phyloP scores from a whole-genome alignment of 176 grass and related monocot species.

The Carex pumila region DNA sequence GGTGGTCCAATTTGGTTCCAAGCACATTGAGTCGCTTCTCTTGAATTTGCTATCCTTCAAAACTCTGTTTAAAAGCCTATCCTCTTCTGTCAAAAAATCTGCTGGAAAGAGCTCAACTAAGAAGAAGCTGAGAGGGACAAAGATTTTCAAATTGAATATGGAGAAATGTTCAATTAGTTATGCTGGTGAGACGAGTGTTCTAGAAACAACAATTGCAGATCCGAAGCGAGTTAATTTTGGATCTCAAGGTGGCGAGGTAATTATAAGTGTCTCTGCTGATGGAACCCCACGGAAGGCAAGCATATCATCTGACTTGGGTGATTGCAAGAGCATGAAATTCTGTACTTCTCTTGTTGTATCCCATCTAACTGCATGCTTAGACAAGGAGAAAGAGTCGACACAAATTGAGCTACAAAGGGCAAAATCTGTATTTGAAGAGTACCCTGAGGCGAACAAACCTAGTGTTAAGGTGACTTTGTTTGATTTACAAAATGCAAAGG shows the following conservation, averaged over 20 bases:
- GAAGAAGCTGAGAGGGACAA: constrained; percentile 60
- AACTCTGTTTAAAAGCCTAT: constrained; percentile 58
- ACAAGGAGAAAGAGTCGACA: constrained; percentile 82
- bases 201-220: constrained; percentile 79
- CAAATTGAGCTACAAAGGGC: constrained; percentile 72
- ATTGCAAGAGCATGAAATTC: constrained; percentile 52
- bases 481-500: constrained; percentile 97
- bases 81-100: constrained; percentile 37
- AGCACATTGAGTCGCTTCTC: constrained; percentile 78
- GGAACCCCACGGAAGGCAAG: constrained; percentile 72
- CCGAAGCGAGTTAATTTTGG: constrained; percentile 98
- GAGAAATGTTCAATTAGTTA: constrained; percentile 84
- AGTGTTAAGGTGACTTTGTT: constrained; percentile 71
- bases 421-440: constrained; percentile 76
- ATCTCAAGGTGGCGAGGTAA: constrained; percentile 78
- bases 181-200: constrained; percentile 56
- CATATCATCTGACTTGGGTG: constrained; percentile 51
- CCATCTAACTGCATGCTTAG: constrained; percentile 60
- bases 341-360: constrained; percentile 68
- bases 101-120: constrained; percentile 47
- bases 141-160: constrained; percentile 80
- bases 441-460: constrained; percentile 34
- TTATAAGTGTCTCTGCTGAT: constrained; percentile 84
- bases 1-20: constrained; percentile 79
- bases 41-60: constrained; percentile 70